Evolutionary conservation across 768 basidiomycete genomes (phyloP).

Genomic region (Coprinopsis strossmayeri): DNA sequence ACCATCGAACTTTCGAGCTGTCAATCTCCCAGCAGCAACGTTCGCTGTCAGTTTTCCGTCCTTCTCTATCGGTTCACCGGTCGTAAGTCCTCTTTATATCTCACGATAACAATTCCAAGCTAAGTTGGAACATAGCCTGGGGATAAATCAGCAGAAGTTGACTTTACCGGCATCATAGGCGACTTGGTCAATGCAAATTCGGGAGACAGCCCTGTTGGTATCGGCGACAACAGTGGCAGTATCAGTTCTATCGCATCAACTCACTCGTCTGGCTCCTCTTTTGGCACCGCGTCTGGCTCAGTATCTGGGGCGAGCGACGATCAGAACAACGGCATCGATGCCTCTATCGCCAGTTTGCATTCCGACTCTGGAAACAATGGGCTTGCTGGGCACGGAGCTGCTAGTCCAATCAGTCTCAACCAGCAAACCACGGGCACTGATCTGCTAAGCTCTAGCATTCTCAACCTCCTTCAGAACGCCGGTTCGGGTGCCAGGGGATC

Average conservation of each 20-base stretch:
- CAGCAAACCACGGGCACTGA: neutral
- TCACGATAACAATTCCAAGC: no score
- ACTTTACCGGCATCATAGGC: neutral
- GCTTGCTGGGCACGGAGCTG: neutral
- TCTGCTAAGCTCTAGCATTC: neutral
- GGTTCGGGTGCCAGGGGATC: neutral
- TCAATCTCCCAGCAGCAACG: no score
- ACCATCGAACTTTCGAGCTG: no score
- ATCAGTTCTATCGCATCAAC: no score
- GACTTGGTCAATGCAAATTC: neutral
- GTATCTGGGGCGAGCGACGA: neutral
- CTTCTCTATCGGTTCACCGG: no score
- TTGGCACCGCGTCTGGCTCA: neutral
- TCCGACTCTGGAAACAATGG: slow-evolving; percentile 1
- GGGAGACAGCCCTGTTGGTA: neutral
- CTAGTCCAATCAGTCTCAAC: neutral
- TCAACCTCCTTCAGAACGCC: neutral
- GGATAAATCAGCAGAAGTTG: neutral
- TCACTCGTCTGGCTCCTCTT: neutral
- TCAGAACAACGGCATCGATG: neutral
- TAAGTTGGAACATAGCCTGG: no score
- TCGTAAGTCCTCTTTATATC: no score
- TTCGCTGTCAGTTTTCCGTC: no score
- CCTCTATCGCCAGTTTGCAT: neutral
- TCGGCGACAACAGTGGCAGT: neutral